A percentile compares a stretch with the other conserved stretches of the same genome.
Conservation (phyloP, 257 asterid species). For the Solanum megistacrolobum region DNA sequence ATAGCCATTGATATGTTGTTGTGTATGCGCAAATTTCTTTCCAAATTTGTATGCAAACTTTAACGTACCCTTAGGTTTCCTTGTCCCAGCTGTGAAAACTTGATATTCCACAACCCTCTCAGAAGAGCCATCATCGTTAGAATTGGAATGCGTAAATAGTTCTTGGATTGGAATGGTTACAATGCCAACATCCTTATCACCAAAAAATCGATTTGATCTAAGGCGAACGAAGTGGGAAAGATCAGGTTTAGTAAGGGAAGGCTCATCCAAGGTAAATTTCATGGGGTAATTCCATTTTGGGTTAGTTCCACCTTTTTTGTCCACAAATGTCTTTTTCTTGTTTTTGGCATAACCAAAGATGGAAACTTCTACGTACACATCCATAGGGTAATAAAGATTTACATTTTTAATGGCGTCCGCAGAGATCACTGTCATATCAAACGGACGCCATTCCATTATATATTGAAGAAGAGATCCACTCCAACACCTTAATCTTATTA, state of each 20-base stretch:
- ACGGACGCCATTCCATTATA: constrained; percentile 41
- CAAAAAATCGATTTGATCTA: background rate
- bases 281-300: constrained; percentile 52
- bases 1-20: background rate
- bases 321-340: constrained; percentile 27
- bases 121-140: background rate
- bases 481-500: background rate
- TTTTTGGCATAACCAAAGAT: constrained; percentile 42
- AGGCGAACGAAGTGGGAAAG: background rate
- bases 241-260: background rate
- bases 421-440: constrained; percentile 30
- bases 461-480: background rate
- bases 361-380: constrained; percentile 38
- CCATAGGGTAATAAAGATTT: constrained; percentile 37
- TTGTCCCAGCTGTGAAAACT: background rate
- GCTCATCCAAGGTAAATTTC: constrained; percentile 23
- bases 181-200: background rate
- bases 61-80: constrained; percentile 1
- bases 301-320: constrained; percentile 31
- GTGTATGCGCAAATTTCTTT: background rate
- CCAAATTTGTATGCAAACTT: constrained; percentile 5
- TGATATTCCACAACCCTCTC: background rate
- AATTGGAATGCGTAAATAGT: background rate
- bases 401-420: constrained; percentile 44
- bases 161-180: background rate